Evolutionary conservation across 2,329 filamentous ascomycete genomes (phyloP), one percentile per base, ranked within the genome.

Genomic region (Mollisia scopiformis): DNA sequence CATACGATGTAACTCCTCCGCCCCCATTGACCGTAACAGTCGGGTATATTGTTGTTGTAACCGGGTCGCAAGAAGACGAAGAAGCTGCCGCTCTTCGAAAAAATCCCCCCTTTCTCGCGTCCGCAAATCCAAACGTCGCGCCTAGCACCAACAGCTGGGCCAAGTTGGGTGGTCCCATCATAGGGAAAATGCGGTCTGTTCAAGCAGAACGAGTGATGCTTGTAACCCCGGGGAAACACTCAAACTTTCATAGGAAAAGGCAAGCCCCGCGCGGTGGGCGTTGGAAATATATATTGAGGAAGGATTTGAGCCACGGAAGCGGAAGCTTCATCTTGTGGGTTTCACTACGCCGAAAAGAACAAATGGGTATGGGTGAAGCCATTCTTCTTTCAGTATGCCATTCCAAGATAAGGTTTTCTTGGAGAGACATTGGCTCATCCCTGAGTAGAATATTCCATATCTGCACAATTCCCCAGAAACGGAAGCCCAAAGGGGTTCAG

Each of bases 151-250:
- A 23, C 21, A 58, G 33, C 13, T 43, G 47, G 7, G 37, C 8
- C 6, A 58, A 46, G 7, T 33, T 27, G 35, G 47, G 23, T 13
- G 30, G 52, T 11, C 25, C 33, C 58, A 60, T 60, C 8, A 37
- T 35, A 33, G 21, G 5, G 7, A 25, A 47, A 43, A 13, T 11
- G 33, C 3, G 4, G n/a, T n/a, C n/a, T 11, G 56, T 25, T n/a
- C 35, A 53, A 56, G 52, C 51, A 47, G 46, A 62, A 62, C 19
- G 60, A 62, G 19, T 59, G 56, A 59, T 59, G 55, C 55, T 63
- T 51, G 31, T 35, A 28, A 57, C 47, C 43, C 50, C 23, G 27
- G 39, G 55, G 23, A 52, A 53, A 43, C 16, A 52, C 33, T 47
- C 28, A 51, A 8, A 10, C 25, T 53, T 31, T 8, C 27, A 51